A percentile compares a stretch with the other conserved stretches of the same genome.
Conservation (phyloP, 1,284 basidiomycete genomes). For the Rhodotorula sp. region DNA sequence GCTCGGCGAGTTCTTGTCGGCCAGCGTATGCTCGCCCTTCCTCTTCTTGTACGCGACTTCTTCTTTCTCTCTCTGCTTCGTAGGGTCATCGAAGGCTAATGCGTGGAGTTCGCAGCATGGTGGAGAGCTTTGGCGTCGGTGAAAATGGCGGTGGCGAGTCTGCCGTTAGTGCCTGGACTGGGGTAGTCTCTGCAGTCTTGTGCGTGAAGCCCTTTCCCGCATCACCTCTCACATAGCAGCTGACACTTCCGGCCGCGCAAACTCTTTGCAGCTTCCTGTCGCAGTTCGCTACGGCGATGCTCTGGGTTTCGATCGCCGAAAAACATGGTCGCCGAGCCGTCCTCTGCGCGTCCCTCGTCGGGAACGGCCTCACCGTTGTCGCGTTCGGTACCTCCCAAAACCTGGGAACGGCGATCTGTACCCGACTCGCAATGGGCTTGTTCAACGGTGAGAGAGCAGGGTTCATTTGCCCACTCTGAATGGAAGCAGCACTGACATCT, state of each 20-base stretch:
- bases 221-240: constrained; percentile 45
- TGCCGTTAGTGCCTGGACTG: constrained; percentile 79
- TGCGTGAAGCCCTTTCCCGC: not conserved
- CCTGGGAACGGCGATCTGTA: constrained; percentile 70
- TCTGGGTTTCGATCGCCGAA: constrained; percentile 90
- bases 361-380: constrained; percentile 71
- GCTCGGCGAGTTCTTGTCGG: constrained; percentile 87
- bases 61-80: not conserved
- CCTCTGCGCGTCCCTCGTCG: constrained; percentile 77
- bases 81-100: not conserved
- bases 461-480: constrained; percentile 62
- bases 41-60: constrained; percentile 32
- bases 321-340: constrained; percentile 84
- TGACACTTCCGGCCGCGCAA: constrained; percentile 41
- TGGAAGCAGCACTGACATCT: not conserved
- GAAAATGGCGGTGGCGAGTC: constrained; percentile 61
- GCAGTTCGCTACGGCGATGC: constrained; percentile 87
- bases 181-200: constrained; percentile 57
- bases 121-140: constrained; percentile 67
- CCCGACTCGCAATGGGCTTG: constrained; percentile 88
- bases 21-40: constrained; percentile 71
- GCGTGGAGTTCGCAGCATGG: constrained; percentile 88
- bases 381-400: constrained; percentile 69
- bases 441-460: constrained; percentile 90
- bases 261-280: constrained; percentile 51